These are phyloP conservation scores for Microcera coccophila DNA, from an alignment of 2,329 filamentous ascomycete species.

Conservation along the genomic window DNA sequence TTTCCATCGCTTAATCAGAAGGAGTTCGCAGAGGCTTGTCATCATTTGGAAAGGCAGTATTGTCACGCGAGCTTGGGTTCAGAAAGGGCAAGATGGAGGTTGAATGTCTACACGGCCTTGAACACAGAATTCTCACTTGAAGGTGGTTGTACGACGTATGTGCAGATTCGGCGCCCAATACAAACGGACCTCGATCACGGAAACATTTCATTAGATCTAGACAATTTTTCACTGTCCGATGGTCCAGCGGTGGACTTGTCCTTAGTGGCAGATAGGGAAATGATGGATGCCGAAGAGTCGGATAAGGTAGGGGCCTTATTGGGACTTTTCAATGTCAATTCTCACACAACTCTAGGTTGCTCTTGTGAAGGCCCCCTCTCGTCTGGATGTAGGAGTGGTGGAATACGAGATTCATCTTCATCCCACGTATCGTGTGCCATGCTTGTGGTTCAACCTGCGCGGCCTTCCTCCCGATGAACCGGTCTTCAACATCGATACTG, in stretches of 20 bases:
- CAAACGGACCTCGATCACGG: conserved; percentile 41
- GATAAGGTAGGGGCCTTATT: conserved; percentile 44
- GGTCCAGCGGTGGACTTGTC: conserved; percentile 14
- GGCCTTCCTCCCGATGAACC: conserved; percentile 53
- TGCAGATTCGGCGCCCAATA: conserved; percentile 55
- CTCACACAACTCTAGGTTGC: conserved; percentile 37
- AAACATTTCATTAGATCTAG: conserved; percentile 46
- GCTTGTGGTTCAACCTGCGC: conserved; percentile 70
- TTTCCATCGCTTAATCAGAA: conserved; percentile 60
- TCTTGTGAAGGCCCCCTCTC: conserved; percentile 31
- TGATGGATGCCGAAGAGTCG: conserved; percentile 49
- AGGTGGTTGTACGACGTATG: conserved; percentile 47
- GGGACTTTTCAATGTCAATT: no score
- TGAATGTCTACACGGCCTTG: conserved; percentile 50
- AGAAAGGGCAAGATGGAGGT: conserved; percentile 51
- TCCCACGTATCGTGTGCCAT: conserved; percentile 69
- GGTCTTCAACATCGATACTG: conserved; percentile 60
- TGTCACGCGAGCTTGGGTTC: conserved; percentile 55
- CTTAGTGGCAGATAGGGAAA: conserved; percentile 39
- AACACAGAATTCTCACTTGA: conserved; percentile 41
- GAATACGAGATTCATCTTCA: conserved; percentile 73
- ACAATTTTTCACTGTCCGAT: conserved; percentile 42
- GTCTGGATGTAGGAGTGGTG: conserved; percentile 45
- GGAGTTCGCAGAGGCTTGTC: conserved; percentile 64
- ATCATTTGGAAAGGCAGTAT: conserved; percentile 57